Evolutionary conservation across 495 filamentous ascomycete species (phyloP).

Genomic region (Trichocladium antarcticum): DNA sequence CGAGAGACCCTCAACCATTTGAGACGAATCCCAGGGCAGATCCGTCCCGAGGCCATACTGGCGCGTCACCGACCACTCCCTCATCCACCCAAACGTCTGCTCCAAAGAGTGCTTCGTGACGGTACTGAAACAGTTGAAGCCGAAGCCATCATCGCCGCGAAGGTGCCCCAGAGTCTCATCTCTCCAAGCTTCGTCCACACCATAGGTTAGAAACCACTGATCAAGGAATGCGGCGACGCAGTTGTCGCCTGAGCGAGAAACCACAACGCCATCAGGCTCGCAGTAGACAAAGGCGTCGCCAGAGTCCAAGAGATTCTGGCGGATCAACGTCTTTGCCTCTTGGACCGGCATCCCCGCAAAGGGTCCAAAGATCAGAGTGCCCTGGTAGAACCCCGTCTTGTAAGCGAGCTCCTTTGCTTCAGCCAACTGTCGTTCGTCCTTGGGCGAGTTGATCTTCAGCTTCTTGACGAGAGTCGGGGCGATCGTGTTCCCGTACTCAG

Average conservation of each 20-base stretch:
- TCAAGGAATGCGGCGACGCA: slow-evolving; percentile 82
- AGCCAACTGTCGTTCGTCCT: slow-evolving; percentile 75
- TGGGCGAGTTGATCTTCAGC: slow-evolving; percentile 90
- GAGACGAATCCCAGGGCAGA: slow-evolving; percentile 81
- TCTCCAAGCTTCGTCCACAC: slow-evolving; percentile 60
- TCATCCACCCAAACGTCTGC: slow-evolving; percentile 76
- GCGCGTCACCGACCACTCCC: slow-evolving; percentile 86
- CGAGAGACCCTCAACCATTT: slow-evolving; percentile 79
- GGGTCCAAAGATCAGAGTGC: slow-evolving; percentile 75
- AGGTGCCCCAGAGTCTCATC: slow-evolving; percentile 58
- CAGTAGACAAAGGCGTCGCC: slow-evolving; percentile 82
- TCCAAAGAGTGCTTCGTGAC: slow-evolving; percentile 77
- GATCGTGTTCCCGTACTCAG: slow-evolving; percentile 65
- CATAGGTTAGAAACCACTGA: slow-evolving; percentile 95
- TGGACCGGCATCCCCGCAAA: slow-evolving; percentile 79
- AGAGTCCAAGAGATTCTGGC: slow-evolving; percentile 61
- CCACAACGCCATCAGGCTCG: slow-evolving; percentile 78
- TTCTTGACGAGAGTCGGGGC: slow-evolving; percentile 75
- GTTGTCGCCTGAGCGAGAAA: slow-evolving; percentile 73
- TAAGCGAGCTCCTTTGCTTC: slow-evolving; percentile 94
- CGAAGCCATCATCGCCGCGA: slow-evolving; percentile 44
- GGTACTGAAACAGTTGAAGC: slow-evolving; percentile 61
- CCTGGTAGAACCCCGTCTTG: slow-evolving; percentile 91
- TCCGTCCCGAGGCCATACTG: slow-evolving; percentile 86
- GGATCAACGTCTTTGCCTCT: slow-evolving; percentile 71